Conservation (phyloP, 257 asterid genomes). For the Echium plantagineum region DNA sequence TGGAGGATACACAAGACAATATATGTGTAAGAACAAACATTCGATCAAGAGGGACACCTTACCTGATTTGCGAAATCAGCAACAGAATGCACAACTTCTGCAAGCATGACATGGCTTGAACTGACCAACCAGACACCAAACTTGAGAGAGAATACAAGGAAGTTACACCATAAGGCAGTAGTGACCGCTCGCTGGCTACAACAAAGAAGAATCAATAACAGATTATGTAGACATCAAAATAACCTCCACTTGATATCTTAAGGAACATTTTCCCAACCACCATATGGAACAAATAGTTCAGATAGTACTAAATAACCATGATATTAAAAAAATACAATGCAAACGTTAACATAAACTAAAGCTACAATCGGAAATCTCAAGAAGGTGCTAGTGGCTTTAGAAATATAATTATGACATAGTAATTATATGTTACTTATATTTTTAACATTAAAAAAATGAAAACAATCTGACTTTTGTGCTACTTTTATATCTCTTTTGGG, state of each 20-base stretch:
- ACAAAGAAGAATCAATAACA: slow-evolving; percentile 14
- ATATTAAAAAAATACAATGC: not conserved
- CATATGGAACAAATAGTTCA: not conserved
- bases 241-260: too few species aligned
- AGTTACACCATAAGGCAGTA: slow-evolving; percentile 93
- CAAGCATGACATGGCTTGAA: slow-evolving; percentile 92
- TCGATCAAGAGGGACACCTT: slow-evolving; percentile 1
- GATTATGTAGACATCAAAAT: slow-evolving; percentile 4
- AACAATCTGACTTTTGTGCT: too few species aligned
- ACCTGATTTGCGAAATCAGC: slow-evolving; percentile 99
- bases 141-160: slow-evolving; percentile 88
- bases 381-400: too few species aligned
- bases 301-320: not conserved
- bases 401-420: too few species aligned
- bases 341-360: slow-evolving; percentile 3
- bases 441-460: too few species aligned
- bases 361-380: too few species aligned
- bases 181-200: slow-evolving; percentile 93
- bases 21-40: slow-evolving; percentile 4
- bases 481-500: too few species aligned
- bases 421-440: too few species aligned
- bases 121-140: slow-evolving; percentile 89
- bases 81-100: slow-evolving; percentile 83
- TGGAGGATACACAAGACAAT: slow-evolving; percentile 6
- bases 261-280: not conserved